Evolutionary conservation across 2,329 filamentous ascomycete species (phyloP).

Genomic region (Aspergillus thermomutatus): DNA sequence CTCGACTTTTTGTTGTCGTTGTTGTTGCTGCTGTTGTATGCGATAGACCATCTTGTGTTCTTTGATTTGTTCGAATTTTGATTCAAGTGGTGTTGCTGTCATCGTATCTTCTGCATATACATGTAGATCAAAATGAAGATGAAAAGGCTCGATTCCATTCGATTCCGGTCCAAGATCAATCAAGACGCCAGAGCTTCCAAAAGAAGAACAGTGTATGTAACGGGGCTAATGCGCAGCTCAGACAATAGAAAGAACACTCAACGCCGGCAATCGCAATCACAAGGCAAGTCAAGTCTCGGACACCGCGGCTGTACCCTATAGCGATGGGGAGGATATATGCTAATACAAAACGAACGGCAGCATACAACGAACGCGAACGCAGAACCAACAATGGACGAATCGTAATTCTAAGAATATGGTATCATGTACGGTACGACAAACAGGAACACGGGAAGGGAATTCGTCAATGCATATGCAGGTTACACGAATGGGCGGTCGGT

Average conservation of each 20-base stretch:
- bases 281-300: slow-evolving; percentile 4
- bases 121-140: neutral
- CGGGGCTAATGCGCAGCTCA: neutral
- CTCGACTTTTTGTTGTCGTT: neutral
- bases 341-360: slow-evolving; percentile 8
- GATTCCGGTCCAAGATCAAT: neutral
- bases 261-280: neutral
- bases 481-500: neutral
- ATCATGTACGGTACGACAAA: slow-evolving; percentile 4
- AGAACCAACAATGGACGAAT: slow-evolving; percentile 1
- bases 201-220: neutral
- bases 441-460: neutral
- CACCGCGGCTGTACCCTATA: slow-evolving; percentile 7
- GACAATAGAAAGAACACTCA: neutral
- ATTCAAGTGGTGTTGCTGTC: neutral
- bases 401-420: slow-evolving; percentile 12
- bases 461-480: neutral
- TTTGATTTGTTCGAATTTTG: neutral
- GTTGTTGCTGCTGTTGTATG: neutral
- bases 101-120: neutral
- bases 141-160: neutral
- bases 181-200: slow-evolving; percentile 5
- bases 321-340: slow-evolving; percentile 3
- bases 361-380: neutral
- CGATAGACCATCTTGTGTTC: neutral